A percentile compares a stretch with the other conserved stretches of the same genome.
Evolutionary conservation across 371 early-diverging fungal genomes (phyloP).

Genomic region (Coemansia sp.): DNA sequence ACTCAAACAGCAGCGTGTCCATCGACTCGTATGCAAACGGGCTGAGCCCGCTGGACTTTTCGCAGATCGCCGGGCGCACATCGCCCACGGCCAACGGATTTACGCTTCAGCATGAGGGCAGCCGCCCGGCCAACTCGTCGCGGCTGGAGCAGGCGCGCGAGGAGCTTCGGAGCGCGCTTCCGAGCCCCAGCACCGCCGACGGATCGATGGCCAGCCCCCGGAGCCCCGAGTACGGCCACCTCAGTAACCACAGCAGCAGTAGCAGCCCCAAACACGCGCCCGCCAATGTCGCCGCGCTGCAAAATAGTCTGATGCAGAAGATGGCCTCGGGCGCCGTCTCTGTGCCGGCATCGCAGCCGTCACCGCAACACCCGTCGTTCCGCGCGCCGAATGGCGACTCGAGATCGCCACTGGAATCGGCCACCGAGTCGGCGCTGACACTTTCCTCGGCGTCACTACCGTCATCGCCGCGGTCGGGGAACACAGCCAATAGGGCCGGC

Average conservation of each 20-base stretch:
- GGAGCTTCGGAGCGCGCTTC: conserved; percentile 14
- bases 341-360: conserved; percentile 1
- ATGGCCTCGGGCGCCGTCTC: conserved; percentile 7
- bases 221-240: conserved; percentile 4
- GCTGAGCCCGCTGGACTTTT: conserved; percentile 24
- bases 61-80: conserved; percentile 11
- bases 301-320: conserved; percentile 25
- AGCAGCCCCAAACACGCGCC: not conserved
- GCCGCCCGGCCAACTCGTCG: not conserved
- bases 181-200: conserved; percentile 9
- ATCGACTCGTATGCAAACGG: conserved; percentile 22
- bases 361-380: not conserved
- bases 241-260: conserved; percentile 7
- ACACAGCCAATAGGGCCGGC: not conserved
- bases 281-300: conserved; percentile 19
- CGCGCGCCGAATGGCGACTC: not conserved
- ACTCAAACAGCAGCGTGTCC: conserved; percentile 26
- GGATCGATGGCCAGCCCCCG: not conserved
- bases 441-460: conserved; percentile 15
- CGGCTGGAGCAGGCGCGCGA: conserved; percentile 23
- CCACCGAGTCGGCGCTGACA: conserved; percentile 12
- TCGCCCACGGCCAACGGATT: conserved; percentile 14
- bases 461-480: not conserved
- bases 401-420: not conserved
- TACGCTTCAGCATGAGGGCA: conserved; percentile 5